Conservation (phyloP, 768 basidiomycete species). For the Leccinum longicurvipes region DNA sequence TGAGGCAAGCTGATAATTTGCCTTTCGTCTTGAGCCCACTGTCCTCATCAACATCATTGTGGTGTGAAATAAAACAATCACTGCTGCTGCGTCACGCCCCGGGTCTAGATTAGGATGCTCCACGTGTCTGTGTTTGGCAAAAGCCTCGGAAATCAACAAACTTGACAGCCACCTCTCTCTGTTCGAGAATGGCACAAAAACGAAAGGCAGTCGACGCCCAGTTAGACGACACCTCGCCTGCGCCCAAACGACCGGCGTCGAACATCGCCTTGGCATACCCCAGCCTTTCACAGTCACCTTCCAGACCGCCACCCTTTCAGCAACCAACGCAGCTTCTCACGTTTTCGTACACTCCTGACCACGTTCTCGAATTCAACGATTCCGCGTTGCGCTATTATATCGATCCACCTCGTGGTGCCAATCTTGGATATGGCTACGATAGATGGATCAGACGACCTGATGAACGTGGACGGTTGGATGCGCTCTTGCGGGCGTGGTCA, state of each 20-base stretch:
- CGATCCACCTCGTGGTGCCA: constrained; percentile 61
- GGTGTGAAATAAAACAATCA: too few relatives aligned
- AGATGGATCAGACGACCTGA: constrained; percentile 68
- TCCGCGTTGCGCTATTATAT: constrained; percentile 70
- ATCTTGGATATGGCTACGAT: constrained; percentile 70
- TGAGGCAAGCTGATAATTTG: too few relatives aligned
- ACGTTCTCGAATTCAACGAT: constrained; percentile 60
- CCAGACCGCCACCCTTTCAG: constrained; percentile 51
- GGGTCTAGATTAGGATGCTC: too few relatives aligned
- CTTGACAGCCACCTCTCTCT: background rate
- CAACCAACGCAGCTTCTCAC: constrained; percentile 65
- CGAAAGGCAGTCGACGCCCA: constrained; percentile 23
- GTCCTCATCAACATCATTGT: too few relatives aligned
- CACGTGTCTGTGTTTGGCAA: constrained; percentile 27
- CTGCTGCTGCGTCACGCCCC: too few relatives aligned
- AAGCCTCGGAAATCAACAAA: constrained; percentile 20
- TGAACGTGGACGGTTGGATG: constrained; percentile 63
- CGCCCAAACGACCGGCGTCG: background rate
- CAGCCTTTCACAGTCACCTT: constrained; percentile 17
- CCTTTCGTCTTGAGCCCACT: too few relatives aligned
- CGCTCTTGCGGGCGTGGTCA: constrained; percentile 57
- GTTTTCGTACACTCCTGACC: constrained; percentile 65
- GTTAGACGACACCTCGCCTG: constrained; percentile 3
- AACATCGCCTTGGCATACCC: constrained; percentile 20
- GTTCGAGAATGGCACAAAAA: constrained; percentile 24